These are phyloP conservation scores for Coemansia sp. DNA, from an alignment of 192 early-diverging fungal species.

Conservation along the genomic window DNA sequence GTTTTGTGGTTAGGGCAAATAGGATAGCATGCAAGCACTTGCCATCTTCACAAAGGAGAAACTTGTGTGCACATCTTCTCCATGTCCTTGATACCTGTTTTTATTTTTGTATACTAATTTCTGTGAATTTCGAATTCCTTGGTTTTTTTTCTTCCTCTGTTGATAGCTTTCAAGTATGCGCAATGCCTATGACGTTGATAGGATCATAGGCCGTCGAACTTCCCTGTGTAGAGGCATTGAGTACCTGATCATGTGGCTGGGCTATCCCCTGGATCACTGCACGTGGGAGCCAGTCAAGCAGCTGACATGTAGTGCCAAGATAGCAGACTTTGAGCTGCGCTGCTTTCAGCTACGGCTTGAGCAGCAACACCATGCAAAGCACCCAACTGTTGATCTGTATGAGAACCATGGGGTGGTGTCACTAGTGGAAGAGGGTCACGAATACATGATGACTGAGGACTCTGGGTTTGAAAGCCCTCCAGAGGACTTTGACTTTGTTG, in stretches of 20 bases:
- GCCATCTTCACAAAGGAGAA: too few relatives aligned
- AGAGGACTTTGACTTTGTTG: slow-evolving; percentile 29
- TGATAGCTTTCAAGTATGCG: not conserved
- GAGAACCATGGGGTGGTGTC: slow-evolving; percentile 35
- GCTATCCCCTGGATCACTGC: slow-evolving; percentile 15
- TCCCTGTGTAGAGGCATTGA: slow-evolving; percentile 18
- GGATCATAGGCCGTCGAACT: slow-evolving; percentile 37
- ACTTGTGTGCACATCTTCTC: too few relatives aligned
- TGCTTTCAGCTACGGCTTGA: slow-evolving; percentile 18
- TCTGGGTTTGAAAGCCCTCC: slow-evolving; percentile 14
- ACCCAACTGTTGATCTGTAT: slow-evolving; percentile 14
- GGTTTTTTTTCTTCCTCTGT: not conserved
- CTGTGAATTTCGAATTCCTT: too few relatives aligned
- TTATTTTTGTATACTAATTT: too few relatives aligned
- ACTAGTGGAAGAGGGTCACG: slow-evolving; percentile 24
- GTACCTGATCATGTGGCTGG: slow-evolving; percentile 30
- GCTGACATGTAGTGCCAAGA: slow-evolving; percentile 3
- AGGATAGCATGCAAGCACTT: too few relatives aligned
- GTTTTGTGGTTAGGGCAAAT: too few relatives aligned
- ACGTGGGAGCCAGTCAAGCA: slow-evolving; percentile 13
- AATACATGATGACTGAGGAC: not conserved
- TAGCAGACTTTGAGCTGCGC: slow-evolving; percentile 28
- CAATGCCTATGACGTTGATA: slow-evolving; percentile 31
- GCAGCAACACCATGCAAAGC: not conserved
- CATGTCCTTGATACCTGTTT: too few relatives aligned